Percentiles rank a stretch among this genome's conserved stretches.
These are phyloP conservation scores for Aschersonia sp. DNA, from an alignment of 2,329 filamentous ascomycete genomes.

Conservation along the genomic window DNA sequence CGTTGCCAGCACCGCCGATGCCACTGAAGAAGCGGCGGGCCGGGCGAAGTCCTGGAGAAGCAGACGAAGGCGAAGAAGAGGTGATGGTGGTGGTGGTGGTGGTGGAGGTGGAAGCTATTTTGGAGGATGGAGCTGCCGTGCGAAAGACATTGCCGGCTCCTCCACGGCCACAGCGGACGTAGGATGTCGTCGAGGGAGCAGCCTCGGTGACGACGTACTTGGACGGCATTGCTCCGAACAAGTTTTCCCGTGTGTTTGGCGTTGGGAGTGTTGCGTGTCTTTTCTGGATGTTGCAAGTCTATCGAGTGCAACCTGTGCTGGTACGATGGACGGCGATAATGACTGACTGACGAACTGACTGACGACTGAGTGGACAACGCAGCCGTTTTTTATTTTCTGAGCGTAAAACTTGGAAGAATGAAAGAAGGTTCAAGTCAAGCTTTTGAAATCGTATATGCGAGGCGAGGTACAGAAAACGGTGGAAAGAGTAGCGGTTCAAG, in stretches of 20 bases:
- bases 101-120: constrained; percentile 22
- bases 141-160: constrained; percentile 42
- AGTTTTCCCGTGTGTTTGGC: background rate
- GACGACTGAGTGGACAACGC: too few species aligned
- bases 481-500: too few species aligned
- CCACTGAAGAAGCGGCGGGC: constrained; percentile 44
- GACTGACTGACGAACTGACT: too few species aligned
- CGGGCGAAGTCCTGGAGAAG: background rate
- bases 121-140: constrained; percentile 21
- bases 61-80: constrained; percentile 10
- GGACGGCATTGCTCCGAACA: constrained; percentile 4
- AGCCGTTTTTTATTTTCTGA: too few species aligned
- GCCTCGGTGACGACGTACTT: constrained; percentile 18
- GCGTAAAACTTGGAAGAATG: too few species aligned
- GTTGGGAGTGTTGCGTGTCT: too few species aligned
- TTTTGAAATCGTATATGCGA: too few species aligned
- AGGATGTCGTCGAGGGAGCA: constrained; percentile 15
- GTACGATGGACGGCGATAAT: too few species aligned
- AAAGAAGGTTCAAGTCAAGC: too few species aligned
- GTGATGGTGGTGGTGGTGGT: constrained; percentile 22
- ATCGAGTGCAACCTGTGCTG: too few species aligned
- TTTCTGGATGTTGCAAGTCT: too few species aligned
- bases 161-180: constrained; percentile 38
- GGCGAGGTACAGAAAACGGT: background rate
- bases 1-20: constrained; percentile 53